phyloP scores from a whole-genome alignment of 2,329 filamentous ascomycete species.

The Pseudogymnoascus sp. region DNA sequence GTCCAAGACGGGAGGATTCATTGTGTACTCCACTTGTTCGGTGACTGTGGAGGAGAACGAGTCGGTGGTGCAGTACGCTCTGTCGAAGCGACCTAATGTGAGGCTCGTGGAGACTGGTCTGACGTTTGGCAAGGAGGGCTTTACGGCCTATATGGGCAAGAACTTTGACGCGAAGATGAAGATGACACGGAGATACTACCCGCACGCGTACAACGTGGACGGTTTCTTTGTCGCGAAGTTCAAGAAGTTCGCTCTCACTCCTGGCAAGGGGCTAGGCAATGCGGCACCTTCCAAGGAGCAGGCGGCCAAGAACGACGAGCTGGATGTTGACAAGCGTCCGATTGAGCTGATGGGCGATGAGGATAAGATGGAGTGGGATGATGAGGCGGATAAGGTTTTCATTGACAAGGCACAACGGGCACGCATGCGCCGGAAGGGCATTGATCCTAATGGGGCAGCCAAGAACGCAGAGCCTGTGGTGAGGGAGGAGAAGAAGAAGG shows the following conservation, averaged over 20 bases:
- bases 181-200: conserved; percentile 79
- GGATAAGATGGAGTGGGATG: conserved; percentile 66
- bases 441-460: conserved; percentile 47
- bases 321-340: conserved; percentile 61
- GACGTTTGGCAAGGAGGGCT: conserved; percentile 85
- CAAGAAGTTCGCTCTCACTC: conserved; percentile 80
- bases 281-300: conserved; percentile 23
- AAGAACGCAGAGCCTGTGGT: conserved; percentile 9
- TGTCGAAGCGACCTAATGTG: conserved; percentile 87
- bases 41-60: conserved; percentile 94
- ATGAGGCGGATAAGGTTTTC: conserved; percentile 63
- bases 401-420: conserved; percentile 69
- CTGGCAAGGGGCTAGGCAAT: conserved; percentile 36
- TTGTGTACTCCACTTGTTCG: conserved; percentile 95
- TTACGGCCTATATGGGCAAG: conserved; percentile 86
- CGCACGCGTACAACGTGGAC: conserved; percentile 89
- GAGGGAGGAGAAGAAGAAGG: conserved; percentile 20
- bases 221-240: conserved; percentile 98
- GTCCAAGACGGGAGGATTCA: conserved; percentile 86
- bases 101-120: conserved; percentile 87
- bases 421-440: conserved; percentile 63
- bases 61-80: conserved; percentile 85
- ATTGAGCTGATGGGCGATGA: conserved; percentile 43
- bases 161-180: conserved; percentile 80
- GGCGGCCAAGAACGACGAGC: conserved; percentile 36